These are phyloP conservation scores for Plasmodium gallinaceum DNA, from an alignment of 169 alveolate species.

Conservation along the genomic window DNA sequence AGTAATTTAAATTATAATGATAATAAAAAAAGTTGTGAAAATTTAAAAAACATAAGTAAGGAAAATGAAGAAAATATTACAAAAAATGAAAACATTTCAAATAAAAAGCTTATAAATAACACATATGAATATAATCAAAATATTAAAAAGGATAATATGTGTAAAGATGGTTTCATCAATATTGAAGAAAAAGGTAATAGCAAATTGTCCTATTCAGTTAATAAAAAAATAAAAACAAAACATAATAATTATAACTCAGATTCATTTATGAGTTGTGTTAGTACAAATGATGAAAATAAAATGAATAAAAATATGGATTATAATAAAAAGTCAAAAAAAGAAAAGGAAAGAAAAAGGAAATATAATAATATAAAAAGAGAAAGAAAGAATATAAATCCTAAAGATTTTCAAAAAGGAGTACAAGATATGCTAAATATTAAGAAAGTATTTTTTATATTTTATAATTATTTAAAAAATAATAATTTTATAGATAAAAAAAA, in stretches of 20 bases:
- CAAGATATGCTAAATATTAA: constrained; percentile 21
- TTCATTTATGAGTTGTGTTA: constrained; percentile 5
- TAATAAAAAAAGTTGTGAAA: too few species aligned
- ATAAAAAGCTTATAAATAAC: too few species aligned
- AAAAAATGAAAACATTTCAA: too few species aligned
- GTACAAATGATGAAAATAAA: neutral
- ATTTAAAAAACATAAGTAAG: too few species aligned
- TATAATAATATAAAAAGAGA: neutral
- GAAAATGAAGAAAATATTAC: too few species aligned
- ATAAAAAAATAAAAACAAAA: constrained; percentile 37
- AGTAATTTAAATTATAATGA: too few species aligned
- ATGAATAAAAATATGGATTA: neutral
- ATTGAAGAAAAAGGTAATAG: neutral
- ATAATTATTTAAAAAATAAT: constrained; percentile 30
- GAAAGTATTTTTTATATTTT: constrained; percentile 39
- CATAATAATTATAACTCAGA: constrained; percentile 28
- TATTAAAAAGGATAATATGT: too few species aligned
- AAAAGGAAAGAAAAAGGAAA: neutral
- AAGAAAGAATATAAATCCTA: neutral
- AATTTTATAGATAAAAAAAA: constrained; percentile 27
- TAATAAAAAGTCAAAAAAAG: neutral
- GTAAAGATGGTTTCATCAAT: too few species aligned
- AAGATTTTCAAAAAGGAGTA: neutral
- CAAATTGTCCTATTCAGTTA: neutral
- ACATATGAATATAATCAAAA: too few species aligned